Conservation (phyloP, 768 basidiomycete species). For the Coprinopsis sp. region DNA sequence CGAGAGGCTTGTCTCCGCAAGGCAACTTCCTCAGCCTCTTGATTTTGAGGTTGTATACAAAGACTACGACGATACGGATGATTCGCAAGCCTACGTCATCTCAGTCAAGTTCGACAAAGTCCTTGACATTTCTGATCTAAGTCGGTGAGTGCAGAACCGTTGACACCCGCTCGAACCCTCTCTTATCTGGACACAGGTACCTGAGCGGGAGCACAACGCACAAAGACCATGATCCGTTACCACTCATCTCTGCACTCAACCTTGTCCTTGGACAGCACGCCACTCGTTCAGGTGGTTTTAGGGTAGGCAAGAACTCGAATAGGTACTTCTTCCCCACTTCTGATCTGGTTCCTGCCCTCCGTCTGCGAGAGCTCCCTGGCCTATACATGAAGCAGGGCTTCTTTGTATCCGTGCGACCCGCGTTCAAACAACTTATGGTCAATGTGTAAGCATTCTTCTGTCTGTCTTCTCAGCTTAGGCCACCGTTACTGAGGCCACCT, state of each 20-base stretch:
- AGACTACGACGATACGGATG: conserved; percentile 34
- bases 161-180: background rate
- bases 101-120: conserved; percentile 34
- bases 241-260: conserved; percentile 50
- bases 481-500: background rate
- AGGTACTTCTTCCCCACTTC: conserved; percentile 44
- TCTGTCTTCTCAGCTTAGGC: background rate
- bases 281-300: conserved; percentile 34
- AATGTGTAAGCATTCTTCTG: conserved; percentile 35
- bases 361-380: conserved; percentile 22
- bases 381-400: conserved; percentile 39
- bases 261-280: conserved; percentile 49
- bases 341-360: conserved; percentile 18
- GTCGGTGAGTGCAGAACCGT: conserved; percentile 21
- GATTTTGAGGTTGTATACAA: conserved; percentile 32
- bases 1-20: conserved; percentile 40
- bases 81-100: conserved; percentile 32
- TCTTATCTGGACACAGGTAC: conserved; percentile 32
- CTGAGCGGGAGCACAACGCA: conserved; percentile 38
- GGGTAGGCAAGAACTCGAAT: conserved; percentile 47
- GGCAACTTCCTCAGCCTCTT: conserved; percentile 38
- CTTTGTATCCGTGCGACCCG: conserved; percentile 42
- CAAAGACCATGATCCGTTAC: conserved; percentile 40
- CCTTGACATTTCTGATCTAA: conserved; percentile 27
- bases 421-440: conserved; percentile 43